Evolutionary conservation across 1,284 basidiomycete species (phyloP).

Genomic region (Leccinum pseudoinsigne): DNA sequence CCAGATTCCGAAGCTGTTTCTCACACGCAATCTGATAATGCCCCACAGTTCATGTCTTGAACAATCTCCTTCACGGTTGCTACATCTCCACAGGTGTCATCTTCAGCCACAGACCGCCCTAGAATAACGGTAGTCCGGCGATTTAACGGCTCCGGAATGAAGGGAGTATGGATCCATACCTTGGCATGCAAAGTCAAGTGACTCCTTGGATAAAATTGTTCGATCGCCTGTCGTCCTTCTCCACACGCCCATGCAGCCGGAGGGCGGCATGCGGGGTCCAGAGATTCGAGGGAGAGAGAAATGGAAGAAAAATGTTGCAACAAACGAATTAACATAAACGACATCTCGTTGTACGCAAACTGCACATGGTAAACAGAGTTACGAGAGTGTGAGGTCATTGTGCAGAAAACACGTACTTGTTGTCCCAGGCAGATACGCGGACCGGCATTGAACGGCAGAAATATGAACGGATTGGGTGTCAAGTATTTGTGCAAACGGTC

Average conservation of each 20-base stretch:
- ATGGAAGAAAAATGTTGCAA: slow-evolving; percentile 57
- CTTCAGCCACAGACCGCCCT: slow-evolving; percentile 34
- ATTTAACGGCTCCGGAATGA: background rate
- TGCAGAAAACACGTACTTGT: slow-evolving; percentile 20
- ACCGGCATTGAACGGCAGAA: slow-evolving; percentile 51
- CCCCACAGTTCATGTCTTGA: background rate
- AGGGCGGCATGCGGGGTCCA: slow-evolving; percentile 43
- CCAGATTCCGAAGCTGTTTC: background rate
- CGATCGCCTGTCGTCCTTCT: slow-evolving; percentile 44
- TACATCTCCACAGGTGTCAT: slow-evolving; percentile 25
- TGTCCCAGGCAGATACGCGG: slow-evolving; percentile 50
- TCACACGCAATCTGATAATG: background rate
- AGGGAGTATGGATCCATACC: slow-evolving; percentile 14
- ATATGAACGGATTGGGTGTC: slow-evolving; percentile 42
- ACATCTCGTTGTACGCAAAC: slow-evolving; percentile 72
- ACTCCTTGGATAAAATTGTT: slow-evolving; percentile 50
- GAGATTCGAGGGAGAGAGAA: slow-evolving; percentile 44
- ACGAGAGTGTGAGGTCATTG: background rate
- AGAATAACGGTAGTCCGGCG: background rate
- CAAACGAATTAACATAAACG: slow-evolving; percentile 65
- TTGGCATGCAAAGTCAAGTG: slow-evolving; percentile 56
- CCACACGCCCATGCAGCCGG: slow-evolving; percentile 45
- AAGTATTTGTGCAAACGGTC: slow-evolving; percentile 32
- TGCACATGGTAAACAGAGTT: slow-evolving; percentile 21
- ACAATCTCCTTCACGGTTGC: background rate